Conservation (phyloP, 768 basidiomycete genomes). For the Nevesoporus exiguus region DNA sequence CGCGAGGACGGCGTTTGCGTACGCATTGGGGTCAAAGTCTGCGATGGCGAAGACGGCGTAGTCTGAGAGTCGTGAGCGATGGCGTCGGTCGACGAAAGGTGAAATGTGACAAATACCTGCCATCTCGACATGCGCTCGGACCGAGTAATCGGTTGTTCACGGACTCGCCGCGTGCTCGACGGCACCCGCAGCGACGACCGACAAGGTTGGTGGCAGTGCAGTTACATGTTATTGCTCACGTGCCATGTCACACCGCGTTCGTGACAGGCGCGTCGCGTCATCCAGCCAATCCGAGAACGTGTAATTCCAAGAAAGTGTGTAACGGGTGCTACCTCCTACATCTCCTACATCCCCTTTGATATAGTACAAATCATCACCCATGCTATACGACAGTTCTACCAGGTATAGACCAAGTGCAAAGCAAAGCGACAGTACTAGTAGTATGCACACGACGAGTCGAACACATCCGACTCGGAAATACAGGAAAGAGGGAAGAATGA, state of each 20-base stretch:
- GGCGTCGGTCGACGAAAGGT: background rate
- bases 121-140: background rate
- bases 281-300: background rate
- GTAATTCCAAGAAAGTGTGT: slow-evolving; percentile 22
- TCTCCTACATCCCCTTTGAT: slow-evolving; percentile 13
- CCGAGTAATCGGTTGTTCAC: background rate
- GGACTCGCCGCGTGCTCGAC: background rate
- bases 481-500: slow-evolving; percentile 8
- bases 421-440: slow-evolving; percentile 18
- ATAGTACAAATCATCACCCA: slow-evolving; percentile 22
- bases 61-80: slow-evolving; percentile 40
- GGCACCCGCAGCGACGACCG: too few species aligned
- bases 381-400: slow-evolving; percentile 14
- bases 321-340: background rate
- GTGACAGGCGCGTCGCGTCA: slow-evolving; percentile 26
- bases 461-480: slow-evolving; percentile 15
- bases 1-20: slow-evolving; percentile 87
- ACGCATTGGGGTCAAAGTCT: slow-evolving; percentile 84
- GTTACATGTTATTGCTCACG: slow-evolving; percentile 19
- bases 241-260: slow-evolving; percentile 31
- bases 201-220: slow-evolving; percentile 17
- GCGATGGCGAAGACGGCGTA: slow-evolving; percentile 70
- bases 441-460: slow-evolving; percentile 8
- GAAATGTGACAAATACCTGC: slow-evolving; percentile 1
- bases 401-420: slow-evolving; percentile 21